Evolutionary conservation across 306 rosid species (phyloP).

Genomic region (Glycyrrhiza uralensis): DNA sequence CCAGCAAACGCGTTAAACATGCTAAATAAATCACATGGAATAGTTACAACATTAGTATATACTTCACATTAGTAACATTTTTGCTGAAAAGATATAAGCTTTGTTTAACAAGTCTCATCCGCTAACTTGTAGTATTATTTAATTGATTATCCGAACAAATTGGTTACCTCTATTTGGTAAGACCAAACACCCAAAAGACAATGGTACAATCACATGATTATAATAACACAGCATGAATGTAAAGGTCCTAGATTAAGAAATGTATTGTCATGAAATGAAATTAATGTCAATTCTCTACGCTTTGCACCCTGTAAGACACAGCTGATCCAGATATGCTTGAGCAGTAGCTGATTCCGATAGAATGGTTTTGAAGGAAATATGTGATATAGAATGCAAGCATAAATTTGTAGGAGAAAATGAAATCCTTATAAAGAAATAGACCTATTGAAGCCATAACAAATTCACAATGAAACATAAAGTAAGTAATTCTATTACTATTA

Average conservation of each 20-base stretch:
- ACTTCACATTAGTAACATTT: too few relatives aligned
- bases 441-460: constrained; percentile 37
- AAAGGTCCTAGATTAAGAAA: constrained; percentile 30
- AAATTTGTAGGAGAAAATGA: constrained; percentile 32
- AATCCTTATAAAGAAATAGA: constrained; percentile 37
- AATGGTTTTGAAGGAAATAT: constrained; percentile 40
- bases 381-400: constrained; percentile 50
- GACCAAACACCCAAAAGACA: too few relatives aligned
- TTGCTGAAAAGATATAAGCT: too few relatives aligned
- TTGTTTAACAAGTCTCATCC: too few relatives aligned
- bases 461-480: constrained; percentile 39
- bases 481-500: constrained; percentile 39
- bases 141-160: too few relatives aligned
- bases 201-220: constrained; percentile 56
- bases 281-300: constrained; percentile 34
- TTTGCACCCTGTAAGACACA: constrained; percentile 38
- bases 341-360: constrained; percentile 54
- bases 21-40: too few relatives aligned
- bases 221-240: constrained; percentile 32
- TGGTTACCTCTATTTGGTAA: too few relatives aligned
- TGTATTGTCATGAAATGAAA: constrained; percentile 33
- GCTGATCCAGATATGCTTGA: constrained; percentile 38
- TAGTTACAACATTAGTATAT: too few relatives aligned
- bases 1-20: too few relatives aligned
- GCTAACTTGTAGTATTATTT: too few relatives aligned